Conservation (phyloP, 345 rosid species). For the Carallia brachiata region DNA sequence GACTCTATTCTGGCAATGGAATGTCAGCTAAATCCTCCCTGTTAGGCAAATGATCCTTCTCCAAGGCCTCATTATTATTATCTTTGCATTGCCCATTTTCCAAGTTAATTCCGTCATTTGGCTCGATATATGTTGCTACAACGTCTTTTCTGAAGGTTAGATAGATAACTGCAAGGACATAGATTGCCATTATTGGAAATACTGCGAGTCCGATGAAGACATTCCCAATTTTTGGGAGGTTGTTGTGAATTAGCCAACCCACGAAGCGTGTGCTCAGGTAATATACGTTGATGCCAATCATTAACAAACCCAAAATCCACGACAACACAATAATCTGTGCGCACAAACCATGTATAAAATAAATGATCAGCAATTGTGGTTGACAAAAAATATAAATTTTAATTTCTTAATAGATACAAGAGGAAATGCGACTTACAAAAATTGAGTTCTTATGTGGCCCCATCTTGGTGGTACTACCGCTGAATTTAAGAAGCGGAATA, state of each 20-base stretch:
- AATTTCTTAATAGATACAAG: not conserved
- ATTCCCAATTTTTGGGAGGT: conserved; percentile 37
- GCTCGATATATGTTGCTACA: conserved; percentile 37
- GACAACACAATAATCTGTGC: conserved; percentile 49
- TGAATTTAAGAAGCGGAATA: conserved; percentile 69
- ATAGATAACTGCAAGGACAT: conserved; percentile 43
- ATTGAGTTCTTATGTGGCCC: conserved; percentile 69
- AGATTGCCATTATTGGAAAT: conserved; percentile 53
- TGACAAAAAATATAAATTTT: not conserved
- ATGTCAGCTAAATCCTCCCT: conserved; percentile 54
- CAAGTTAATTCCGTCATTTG: conserved; percentile 17
- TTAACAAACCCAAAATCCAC: conserved; percentile 52
- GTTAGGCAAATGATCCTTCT: conserved; percentile 21
- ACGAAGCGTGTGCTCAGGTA: conserved; percentile 53
- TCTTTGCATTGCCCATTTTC: conserved; percentile 26
- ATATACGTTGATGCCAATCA: conserved; percentile 61
- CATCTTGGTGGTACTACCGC: conserved; percentile 63
- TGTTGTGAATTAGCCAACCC: conserved; percentile 45
- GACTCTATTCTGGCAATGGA: conserved; percentile 32
- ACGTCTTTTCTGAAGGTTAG: conserved; percentile 48
- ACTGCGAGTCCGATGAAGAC: conserved; percentile 49
- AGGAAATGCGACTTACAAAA: conserved; percentile 28
- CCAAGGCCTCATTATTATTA: not conserved
- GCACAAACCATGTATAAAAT: too few relatives aligned
- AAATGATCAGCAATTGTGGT: too few relatives aligned